These are phyloP conservation scores for Candida vartiovaarae DNA, from an alignment of 805 yeast genomes.

Conservation along the genomic window DNA sequence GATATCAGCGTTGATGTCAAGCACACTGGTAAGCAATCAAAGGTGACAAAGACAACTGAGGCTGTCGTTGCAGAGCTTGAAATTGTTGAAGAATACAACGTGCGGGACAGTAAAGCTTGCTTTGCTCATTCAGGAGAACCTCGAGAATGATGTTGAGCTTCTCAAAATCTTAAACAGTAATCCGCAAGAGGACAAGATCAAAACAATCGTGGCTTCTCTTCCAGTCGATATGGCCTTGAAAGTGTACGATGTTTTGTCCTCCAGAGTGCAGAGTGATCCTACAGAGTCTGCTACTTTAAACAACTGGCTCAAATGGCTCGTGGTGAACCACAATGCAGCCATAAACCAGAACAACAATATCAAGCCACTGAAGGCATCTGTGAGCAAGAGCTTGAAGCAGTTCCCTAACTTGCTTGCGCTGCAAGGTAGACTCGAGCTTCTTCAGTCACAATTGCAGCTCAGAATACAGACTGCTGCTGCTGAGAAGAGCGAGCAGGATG, in stretches of 20 bases:
- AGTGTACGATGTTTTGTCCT: constrained; percentile 41
- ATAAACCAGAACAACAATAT: constrained; percentile 29
- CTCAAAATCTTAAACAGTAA: constrained; percentile 18
- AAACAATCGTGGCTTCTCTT: constrained; percentile 32
- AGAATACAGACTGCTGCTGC: constrained; percentile 39
- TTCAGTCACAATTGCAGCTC: constrained; percentile 67
- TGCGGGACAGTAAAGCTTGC: constrained; percentile 19
- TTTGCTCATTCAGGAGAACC: constrained; percentile 7
- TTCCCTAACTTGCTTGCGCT: constrained; percentile 67
- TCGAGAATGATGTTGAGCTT: constrained; percentile 23
- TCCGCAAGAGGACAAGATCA: constrained; percentile 33
- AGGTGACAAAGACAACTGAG: constrained; percentile 16
- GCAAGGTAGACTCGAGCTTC: constrained; percentile 78
- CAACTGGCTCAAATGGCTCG: constrained; percentile 76
- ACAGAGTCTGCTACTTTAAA: constrained; percentile 34
- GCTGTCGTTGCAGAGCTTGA: constrained; percentile 22
- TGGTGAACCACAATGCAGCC: constrained; percentile 54
- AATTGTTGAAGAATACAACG: constrained; percentile 21
- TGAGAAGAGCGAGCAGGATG: constrained; percentile 17
- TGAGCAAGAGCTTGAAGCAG: constrained; percentile 47
- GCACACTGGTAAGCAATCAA: constrained; percentile 2
- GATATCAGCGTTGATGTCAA: constrained; percentile 23
- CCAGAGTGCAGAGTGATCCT: constrained; percentile 38
- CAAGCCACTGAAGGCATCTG: constrained; percentile 48
- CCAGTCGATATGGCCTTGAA: constrained; percentile 34